Evolutionary conservation across 2,329 filamentous ascomycete species (phyloP).

Genomic region (Fusarium keratoplasticum): DNA sequence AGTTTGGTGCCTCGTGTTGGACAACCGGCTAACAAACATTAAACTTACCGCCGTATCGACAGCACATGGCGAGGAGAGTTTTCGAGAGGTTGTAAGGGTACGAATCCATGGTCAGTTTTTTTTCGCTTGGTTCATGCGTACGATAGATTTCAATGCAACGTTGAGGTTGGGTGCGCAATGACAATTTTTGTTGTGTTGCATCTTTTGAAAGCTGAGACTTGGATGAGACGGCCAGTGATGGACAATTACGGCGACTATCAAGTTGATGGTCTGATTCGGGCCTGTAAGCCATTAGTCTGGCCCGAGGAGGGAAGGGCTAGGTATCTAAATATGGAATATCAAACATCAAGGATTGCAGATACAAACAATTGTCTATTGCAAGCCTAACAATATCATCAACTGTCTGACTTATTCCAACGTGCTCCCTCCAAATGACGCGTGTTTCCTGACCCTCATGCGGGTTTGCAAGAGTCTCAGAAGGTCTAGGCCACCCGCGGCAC

Average conservation of each 20-base stretch:
- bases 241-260: conserved; percentile 7
- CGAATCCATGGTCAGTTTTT: background rate
- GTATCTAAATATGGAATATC: background rate
- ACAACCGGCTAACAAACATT: background rate
- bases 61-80: background rate
- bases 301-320: background rate
- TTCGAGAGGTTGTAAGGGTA: background rate
- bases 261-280: conserved; percentile 6
- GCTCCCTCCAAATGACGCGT: background rate
- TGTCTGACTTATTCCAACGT: background rate
- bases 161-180: background rate
- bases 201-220: conserved; percentile 3
- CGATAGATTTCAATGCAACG: conserved; percentile 3
- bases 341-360: background rate
- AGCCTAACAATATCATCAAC: background rate
- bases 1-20: conserved; percentile 19
- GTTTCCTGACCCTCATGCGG: background rate
- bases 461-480: conserved; percentile 28
- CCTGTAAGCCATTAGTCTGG: background rate
- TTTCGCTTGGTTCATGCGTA: background rate
- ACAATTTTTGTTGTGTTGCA: background rate
- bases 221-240: conserved; percentile 5
- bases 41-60: background rate
- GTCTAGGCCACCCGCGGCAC: conserved; percentile 33
- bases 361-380: background rate